Conservation (phyloP, 441 rosid species). For the Omphalea diandra region DNA sequence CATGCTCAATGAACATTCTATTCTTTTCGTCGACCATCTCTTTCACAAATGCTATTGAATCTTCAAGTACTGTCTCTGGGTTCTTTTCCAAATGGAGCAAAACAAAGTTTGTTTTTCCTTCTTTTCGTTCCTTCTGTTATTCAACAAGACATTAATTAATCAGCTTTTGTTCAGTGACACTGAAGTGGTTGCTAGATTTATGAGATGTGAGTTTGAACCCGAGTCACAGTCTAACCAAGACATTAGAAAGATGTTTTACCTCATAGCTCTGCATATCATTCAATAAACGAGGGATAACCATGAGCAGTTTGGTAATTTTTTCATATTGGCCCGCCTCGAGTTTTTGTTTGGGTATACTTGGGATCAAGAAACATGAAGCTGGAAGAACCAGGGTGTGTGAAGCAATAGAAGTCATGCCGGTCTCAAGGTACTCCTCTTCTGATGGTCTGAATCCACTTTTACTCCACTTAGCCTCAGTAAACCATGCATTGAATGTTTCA, state of each 20-base stretch:
- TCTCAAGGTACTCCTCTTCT: slow-evolving; percentile 44
- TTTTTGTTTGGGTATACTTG: slow-evolving; percentile 26
- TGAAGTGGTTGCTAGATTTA: too few species aligned
- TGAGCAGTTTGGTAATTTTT: slow-evolving; percentile 42
- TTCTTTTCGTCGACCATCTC: slow-evolving; percentile 34
- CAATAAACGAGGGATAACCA: slow-evolving; percentile 53
- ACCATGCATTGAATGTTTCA: slow-evolving; percentile 66
- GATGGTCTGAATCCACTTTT: slow-evolving; percentile 33
- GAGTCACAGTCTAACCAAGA: too few species aligned
- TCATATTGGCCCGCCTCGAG: slow-evolving; percentile 35
- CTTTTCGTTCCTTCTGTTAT: slow-evolving; percentile 49
- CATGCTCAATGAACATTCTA: slow-evolving; percentile 43
- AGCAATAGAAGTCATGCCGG: slow-evolving; percentile 52
- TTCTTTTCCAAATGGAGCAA: slow-evolving; percentile 47
- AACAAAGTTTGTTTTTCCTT: slow-evolving; percentile 57
- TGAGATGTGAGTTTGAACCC: too few species aligned
- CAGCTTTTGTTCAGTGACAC: too few species aligned
- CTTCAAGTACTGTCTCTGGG: slow-evolving; percentile 39
- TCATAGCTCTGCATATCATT: slow-evolving; percentile 60
- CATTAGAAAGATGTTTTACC: slow-evolving; percentile 39
- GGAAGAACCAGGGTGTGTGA: slow-evolving; percentile 48
- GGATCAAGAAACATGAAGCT: slow-evolving; percentile 39
- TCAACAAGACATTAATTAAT: neutral
- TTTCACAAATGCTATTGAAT: slow-evolving; percentile 36
- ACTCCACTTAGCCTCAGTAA: slow-evolving; percentile 58